Evolutionary conservation across 176 grass and related monocot species (phyloP).

Genomic region (Avena atlantica): DNA sequence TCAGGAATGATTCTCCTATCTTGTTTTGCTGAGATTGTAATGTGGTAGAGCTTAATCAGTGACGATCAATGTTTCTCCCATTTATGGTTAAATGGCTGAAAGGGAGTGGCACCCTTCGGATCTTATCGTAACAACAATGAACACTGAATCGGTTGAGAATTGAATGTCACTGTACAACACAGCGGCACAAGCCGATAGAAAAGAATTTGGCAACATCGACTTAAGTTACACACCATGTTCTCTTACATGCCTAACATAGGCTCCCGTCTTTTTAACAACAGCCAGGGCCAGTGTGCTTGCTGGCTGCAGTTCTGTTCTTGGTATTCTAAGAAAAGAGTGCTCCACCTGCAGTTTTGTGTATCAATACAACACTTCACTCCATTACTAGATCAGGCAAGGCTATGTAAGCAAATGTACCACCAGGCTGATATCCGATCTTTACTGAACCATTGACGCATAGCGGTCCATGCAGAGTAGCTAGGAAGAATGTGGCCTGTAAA

Average conservation of each 20-base stretch:
- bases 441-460: neutral
- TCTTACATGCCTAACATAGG: conserved; percentile 14
- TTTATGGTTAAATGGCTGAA: no score
- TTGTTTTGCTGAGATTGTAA: no score
- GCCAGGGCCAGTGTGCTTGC: neutral
- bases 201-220: neutral
- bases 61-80: no score
- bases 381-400: neutral
- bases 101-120: no score
- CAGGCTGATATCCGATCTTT: neutral
- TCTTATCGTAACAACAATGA: neutral
- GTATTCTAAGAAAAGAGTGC: no score
- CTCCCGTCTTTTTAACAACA: conserved; percentile 8
- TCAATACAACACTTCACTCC: no score
- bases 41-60: no score
- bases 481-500: neutral
- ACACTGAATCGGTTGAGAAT: conserved; percentile 7
- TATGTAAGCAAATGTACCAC: neutral
- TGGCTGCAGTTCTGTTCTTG: no score
- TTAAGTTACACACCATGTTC: conserved; percentile 14
- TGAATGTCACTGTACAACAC: no score
- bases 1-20: no score
- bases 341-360: no score
- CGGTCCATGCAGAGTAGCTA: neutral
- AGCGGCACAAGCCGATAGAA: no score